A percentile compares a stretch with the other conserved stretches of the same genome.
These are phyloP conservation scores for Saccharomycopsis olivae DNA, from an alignment of 805 yeast genomes.

Conservation along the genomic window DNA sequence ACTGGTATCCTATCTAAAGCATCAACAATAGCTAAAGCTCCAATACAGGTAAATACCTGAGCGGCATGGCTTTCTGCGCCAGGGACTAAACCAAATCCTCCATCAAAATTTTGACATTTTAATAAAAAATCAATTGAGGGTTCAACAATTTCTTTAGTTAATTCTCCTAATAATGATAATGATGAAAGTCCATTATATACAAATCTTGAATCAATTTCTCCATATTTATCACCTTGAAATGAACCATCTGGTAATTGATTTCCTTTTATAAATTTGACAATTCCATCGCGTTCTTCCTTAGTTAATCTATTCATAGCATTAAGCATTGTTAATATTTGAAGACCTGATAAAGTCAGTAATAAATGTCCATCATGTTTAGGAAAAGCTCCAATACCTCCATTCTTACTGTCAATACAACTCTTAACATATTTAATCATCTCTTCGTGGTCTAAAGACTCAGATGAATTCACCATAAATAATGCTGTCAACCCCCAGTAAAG, in stretches of 20 bases:
- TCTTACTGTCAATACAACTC: conserved; percentile 27
- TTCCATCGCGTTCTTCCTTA: conserved; percentile 23
- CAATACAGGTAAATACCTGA: conserved; percentile 80
- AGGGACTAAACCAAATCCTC: conserved; percentile 89
- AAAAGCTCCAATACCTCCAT: conserved; percentile 84
- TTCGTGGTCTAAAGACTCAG: conserved; percentile 44
- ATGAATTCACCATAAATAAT: conserved; percentile 44
- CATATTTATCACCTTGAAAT: conserved; percentile 82
- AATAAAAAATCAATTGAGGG: conserved; percentile 58
- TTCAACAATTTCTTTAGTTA: conserved; percentile 42
- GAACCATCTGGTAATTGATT: conserved; percentile 47
- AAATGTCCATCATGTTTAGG: conserved; percentile 87
- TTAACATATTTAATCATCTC: conserved; percentile 62
- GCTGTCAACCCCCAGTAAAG: conserved; percentile 93
- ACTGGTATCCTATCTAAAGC: conserved; percentile 37
- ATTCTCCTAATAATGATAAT: conserved; percentile 54
- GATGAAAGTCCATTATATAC: conserved; percentile 73
- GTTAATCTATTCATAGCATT: conserved; percentile 40
- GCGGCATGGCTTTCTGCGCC: conserved; percentile 96
- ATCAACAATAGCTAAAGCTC: conserved; percentile 60
- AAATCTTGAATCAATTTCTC: conserved; percentile 89
- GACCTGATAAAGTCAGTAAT: conserved; percentile 72
- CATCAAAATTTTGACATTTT: conserved; percentile 82
- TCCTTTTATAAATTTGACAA: conserved; percentile 29
- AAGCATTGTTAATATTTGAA: conserved; percentile 67